These are phyloP conservation scores for Dryadomyces quercivorus DNA, from an alignment of 2,329 filamentous ascomycete genomes.

Conservation along the genomic window DNA sequence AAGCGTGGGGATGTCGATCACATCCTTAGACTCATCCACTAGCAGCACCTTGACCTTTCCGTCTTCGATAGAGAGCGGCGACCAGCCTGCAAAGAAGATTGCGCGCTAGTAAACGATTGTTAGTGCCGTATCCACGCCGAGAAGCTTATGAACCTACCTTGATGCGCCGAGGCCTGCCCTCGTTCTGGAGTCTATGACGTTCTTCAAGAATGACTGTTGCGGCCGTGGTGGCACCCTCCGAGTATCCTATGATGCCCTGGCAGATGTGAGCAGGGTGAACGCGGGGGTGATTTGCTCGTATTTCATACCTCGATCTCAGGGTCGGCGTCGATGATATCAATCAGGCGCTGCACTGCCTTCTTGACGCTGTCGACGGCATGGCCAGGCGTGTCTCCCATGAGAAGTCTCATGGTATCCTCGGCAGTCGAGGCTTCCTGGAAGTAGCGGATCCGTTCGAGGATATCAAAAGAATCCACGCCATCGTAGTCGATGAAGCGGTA, in stretches of 20 bases:
- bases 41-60: conserved; percentile 30
- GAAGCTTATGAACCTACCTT: too few species aligned
- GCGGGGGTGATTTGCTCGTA: too few species aligned
- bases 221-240: conserved; percentile 45
- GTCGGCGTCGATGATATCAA: conserved; percentile 23
- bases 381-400: conserved; percentile 23
- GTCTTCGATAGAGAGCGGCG: conserved; percentile 29
- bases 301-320: too few species aligned
- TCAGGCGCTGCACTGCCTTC: conserved; percentile 27
- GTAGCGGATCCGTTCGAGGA: conserved; percentile 38
- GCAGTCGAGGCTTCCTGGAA: conserved; percentile 38
- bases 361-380: conserved; percentile 24
- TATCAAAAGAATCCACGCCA: conserved; percentile 32
- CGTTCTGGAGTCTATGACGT: conserved; percentile 22
- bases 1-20: conserved; percentile 39
- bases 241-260: conserved; percentile 47
- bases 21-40: conserved; percentile 32
- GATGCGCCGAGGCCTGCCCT: too few species aligned
- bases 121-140: conserved; percentile 14
- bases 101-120: conserved; percentile 31
- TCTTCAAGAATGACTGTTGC: conserved; percentile 40
- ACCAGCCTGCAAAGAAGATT: conserved; percentile 43
- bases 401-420: conserved; percentile 42
- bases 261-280: conserved; percentile 15
- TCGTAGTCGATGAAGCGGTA: conserved; percentile 42